phyloP scores from a whole-genome alignment of 495 filamentous ascomycete genomes.

The Aspergillus nidulans region DNA sequence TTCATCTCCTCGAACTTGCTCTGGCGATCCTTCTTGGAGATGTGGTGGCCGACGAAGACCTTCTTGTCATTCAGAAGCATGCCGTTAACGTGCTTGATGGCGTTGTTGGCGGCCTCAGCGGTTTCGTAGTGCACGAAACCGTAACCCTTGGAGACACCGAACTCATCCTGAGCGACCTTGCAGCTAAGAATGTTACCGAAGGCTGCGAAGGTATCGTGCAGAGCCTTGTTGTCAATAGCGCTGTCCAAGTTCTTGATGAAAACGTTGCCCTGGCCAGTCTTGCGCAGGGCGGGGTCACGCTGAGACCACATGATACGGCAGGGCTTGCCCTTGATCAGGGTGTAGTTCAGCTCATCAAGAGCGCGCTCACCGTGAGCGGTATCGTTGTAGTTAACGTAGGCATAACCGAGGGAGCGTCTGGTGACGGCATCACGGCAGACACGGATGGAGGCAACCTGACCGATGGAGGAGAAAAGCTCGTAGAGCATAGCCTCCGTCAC shows the following conservation, averaged over 20 bases:
- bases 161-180: slow-evolving; percentile 98
- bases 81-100: slow-evolving; percentile 99
- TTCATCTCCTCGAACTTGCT: slow-evolving; percentile 99
- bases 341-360: slow-evolving; percentile 99
- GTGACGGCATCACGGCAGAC: slow-evolving; percentile 99
- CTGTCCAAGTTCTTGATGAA: slow-evolving; percentile 99
- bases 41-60: slow-evolving; percentile 98
- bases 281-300: slow-evolving; percentile 96
- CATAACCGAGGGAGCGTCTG: slow-evolving; percentile 96
- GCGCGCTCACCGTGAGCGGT: slow-evolving; percentile 94
- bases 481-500: slow-evolving; percentile 99
- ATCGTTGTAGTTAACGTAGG: slow-evolving; percentile 99
- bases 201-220: slow-evolving; percentile 98
- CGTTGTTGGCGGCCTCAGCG: slow-evolving; percentile 90
- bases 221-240: slow-evolving; percentile 99
- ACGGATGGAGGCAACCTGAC: slow-evolving; percentile 97
- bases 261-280: slow-evolving; percentile 98
- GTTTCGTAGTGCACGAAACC: slow-evolving; percentile 99
- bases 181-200: slow-evolving; percentile 99
- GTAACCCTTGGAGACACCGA: slow-evolving; percentile 93
- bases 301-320: slow-evolving; percentile 99
- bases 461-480: slow-evolving; percentile 99
- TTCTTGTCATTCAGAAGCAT: slow-evolving; percentile 99
- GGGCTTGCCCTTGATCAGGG: slow-evolving; percentile 94
- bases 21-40: slow-evolving; percentile 99